phyloP scores from a whole-genome alignment of 805 yeast species.

The Candida oleophila region DNA sequence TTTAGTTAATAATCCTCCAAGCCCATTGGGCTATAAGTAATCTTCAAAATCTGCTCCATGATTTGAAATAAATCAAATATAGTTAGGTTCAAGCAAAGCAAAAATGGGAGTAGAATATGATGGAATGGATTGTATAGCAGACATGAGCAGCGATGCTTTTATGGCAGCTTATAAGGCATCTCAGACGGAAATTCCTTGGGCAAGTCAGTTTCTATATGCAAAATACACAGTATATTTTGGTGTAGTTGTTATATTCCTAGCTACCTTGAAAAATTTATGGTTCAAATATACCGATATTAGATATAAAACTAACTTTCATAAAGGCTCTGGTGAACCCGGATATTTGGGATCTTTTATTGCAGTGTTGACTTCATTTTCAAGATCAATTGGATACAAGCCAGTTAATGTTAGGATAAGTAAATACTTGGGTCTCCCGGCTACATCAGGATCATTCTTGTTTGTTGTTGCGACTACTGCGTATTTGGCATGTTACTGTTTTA shows the following conservation, averaged over 20 bases:
- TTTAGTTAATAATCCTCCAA: not conserved
- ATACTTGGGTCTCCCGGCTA: conserved; percentile 31
- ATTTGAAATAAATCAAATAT: not conserved
- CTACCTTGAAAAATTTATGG: conserved; percentile 32
- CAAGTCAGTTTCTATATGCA: conserved; percentile 30
- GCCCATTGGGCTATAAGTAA: not conserved
- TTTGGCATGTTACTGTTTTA: conserved; percentile 35
- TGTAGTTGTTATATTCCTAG: conserved; percentile 33
- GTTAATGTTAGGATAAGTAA: conserved; percentile 22
- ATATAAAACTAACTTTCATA: conserved; percentile 11
- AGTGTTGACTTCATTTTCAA: conserved; percentile 29
- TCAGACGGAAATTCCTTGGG: conserved; percentile 30
- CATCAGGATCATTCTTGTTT: conserved; percentile 37
- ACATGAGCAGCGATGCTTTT: conserved; percentile 23
- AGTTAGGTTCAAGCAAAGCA: not conserved
- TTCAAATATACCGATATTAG: conserved; percentile 22
- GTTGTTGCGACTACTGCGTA: conserved; percentile 34
- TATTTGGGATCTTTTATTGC: conserved; percentile 23
- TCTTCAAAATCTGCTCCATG: not conserved
- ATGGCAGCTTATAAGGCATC: conserved; percentile 17
- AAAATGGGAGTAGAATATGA: conserved; percentile 14
- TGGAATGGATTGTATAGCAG: conserved; percentile 42
- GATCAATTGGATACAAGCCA: conserved; percentile 35
- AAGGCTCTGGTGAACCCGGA: conserved; percentile 14
- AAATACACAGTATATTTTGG: conserved; percentile 41